Base-by-base conservation (phyloP, 2,329 filamentous ascomycete species). In the Hirsutella thompsonii region DNA sequence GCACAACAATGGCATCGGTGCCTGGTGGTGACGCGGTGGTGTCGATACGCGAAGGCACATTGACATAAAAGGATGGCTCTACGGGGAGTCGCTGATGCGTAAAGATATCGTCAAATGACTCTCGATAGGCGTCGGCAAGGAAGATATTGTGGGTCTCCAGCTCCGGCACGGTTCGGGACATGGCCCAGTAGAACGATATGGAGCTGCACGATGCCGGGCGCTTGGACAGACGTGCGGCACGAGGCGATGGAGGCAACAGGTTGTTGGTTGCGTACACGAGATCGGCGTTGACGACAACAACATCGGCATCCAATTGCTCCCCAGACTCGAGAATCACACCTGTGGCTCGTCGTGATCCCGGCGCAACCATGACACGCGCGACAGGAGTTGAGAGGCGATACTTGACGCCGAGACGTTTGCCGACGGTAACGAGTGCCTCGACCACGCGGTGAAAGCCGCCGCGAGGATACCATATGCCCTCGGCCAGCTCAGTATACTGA, bases 61-160 rank as follows among this genome's bases (percentile, higher is more conserved):
- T 85, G 58, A 87, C 73, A 58, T 87, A 87, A 64, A 87, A 88
- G 42, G 74, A 81, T 0, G 82, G 82, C 44, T 85, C 69, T 2
- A 69, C 57, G 1, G 83, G 83, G 8, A 87, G 74, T 3, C 69
- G 61, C 44, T 85, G 77, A 23, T 74, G 63, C 47, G 81, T 76
- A 67, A 88, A 87, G 44, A 87, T 87, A 44, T 73, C 71, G 56
- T 87, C 81, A 52, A 87, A 87, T n/a, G 72, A 79, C 49, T 82
- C 77, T 39, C 68, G 68, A 56, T 85, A 88, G 47, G 81, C 69
- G 49, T 84, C 76, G 2, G 82, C 81, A 6, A 87, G 71, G 63
- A 88, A 88, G 51, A 87, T 83, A 56, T 87, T 88, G 61, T 88
- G 83, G 0, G 78, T 74, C 16, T 70, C 65, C 2, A 88, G 69